These are phyloP conservation scores for Clavispora phyllophila DNA, from an alignment of 805 yeast genomes.

Conservation along the genomic window DNA sequence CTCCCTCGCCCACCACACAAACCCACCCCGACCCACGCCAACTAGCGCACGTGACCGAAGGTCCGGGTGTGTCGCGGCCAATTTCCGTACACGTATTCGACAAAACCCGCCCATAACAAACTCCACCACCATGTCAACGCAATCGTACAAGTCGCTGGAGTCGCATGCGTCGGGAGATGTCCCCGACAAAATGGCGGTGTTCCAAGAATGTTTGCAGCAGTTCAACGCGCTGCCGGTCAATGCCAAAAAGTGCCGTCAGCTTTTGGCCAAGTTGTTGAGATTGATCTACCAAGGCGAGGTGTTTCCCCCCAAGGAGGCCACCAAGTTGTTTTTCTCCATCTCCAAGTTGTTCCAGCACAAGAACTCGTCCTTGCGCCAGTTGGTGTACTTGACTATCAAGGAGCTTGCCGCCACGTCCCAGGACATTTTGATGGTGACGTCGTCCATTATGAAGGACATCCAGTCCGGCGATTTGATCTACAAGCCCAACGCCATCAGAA, in stretches of 20 bases:
- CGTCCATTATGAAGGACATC: constrained; percentile 96
- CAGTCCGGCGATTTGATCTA: constrained; percentile 82
- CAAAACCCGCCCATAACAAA: constrained; percentile 9
- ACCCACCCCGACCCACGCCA: not conserved
- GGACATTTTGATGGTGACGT: constrained; percentile 95
- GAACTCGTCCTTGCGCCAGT: constrained; percentile 81
- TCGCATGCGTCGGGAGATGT: constrained; percentile 52
- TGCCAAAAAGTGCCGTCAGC: constrained; percentile 77
- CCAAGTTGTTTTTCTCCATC: constrained; percentile 86
- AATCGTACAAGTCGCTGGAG: constrained; percentile 78
- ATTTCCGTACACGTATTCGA: constrained; percentile 13
- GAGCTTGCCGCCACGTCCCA: constrained; percentile 80
- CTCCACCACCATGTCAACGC: constrained; percentile 62
- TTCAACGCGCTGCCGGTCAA: constrained; percentile 89
- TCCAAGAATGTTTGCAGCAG: constrained; percentile 89
- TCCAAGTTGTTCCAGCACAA: constrained; percentile 93
- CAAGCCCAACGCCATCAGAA: constrained; percentile 92
- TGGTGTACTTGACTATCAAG: constrained; percentile 90
- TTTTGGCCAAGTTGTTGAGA: constrained; percentile 78
- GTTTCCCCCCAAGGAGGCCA: constrained; percentile 85
- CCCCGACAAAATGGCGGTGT: constrained; percentile 96
- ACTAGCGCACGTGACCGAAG: not conserved
- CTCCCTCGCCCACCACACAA: not conserved
- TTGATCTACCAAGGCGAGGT: constrained; percentile 80
- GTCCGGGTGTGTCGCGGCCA: constrained; percentile 1